These are phyloP conservation scores for Spizellomyces punctatus DNA, from an alignment of 192 early-diverging fungal genomes.

Conservation along the genomic window DNA sequence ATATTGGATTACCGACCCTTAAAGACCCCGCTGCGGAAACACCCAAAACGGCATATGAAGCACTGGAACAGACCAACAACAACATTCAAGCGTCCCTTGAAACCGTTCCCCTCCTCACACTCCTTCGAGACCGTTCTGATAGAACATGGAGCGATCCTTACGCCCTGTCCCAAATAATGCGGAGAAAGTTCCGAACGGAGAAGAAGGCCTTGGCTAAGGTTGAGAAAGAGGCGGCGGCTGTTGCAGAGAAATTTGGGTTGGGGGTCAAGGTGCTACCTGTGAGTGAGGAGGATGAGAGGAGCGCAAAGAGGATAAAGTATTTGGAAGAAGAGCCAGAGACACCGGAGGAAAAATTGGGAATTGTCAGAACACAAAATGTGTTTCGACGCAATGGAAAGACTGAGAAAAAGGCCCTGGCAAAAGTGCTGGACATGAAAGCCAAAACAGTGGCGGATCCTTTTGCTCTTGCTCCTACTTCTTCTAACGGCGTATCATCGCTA, in stretches of 20 bases:
- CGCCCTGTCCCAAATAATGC: conserved; percentile 66
- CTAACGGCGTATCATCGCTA: too few relatives aligned
- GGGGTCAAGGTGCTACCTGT: conserved; percentile 60
- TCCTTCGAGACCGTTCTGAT: conserved; percentile 68
- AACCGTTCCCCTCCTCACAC: conserved; percentile 50
- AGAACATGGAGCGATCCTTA: conserved; percentile 81
- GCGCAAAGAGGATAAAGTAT: conserved; percentile 48
- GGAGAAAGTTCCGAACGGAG: conserved; percentile 70
- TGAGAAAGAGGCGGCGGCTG: conserved; percentile 47
- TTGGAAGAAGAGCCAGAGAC: neutral
- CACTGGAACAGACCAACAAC: conserved; percentile 60
- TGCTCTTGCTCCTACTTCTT: too few relatives aligned
- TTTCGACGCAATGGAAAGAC: neutral
- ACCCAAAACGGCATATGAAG: conserved; percentile 52
- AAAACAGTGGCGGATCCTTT: too few relatives aligned
- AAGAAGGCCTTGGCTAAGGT: conserved; percentile 57
- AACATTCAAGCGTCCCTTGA: conserved; percentile 57
- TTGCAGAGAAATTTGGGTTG: conserved; percentile 65
- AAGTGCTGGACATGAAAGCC: too few relatives aligned
- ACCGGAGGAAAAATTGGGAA: neutral
- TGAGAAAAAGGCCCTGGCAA: too few relatives aligned
- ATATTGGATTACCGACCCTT: conserved; percentile 66
- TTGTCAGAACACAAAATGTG: neutral
- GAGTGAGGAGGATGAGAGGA: conserved; percentile 46
- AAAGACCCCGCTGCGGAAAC: conserved; percentile 55